A percentile compares a stretch with the other conserved stretches of the same genome.
These are phyloP conservation scores for Begonia loranthoides DNA, from an alignment of 306 rosid genomes.

Conservation along the genomic window DNA sequence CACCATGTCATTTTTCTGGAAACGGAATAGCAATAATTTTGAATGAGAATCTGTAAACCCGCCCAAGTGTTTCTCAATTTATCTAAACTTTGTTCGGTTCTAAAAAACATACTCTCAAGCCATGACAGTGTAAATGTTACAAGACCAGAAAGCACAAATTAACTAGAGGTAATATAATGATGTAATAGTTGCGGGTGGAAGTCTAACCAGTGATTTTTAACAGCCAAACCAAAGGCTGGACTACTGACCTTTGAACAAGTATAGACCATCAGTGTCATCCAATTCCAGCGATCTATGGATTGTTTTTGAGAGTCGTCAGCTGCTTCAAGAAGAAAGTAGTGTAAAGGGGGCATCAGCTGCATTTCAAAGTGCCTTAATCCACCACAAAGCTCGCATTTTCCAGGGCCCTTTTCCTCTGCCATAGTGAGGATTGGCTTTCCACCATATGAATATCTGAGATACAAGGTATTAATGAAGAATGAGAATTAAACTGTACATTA, in stretches of 20 bases:
- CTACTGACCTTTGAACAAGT: conserved; percentile 65
- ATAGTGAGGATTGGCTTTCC: conserved; percentile 63
- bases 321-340: conserved; percentile 65
- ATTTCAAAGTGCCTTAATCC: conserved; percentile 59
- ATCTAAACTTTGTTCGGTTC: background rate
- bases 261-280: conserved; percentile 67
- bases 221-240: conserved; percentile 8
- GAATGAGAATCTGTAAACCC: no score
- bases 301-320: conserved; percentile 34
- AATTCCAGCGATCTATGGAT: conserved; percentile 59
- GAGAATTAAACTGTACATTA: background rate
- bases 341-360: conserved; percentile 82
- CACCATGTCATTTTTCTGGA: no score
- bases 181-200: no score
- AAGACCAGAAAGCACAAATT: no score
- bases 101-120: background rate
- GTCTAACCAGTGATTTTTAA: background rate
- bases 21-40: no score
- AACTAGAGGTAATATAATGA: background rate
- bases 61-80: background rate
- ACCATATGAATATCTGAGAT: conserved; percentile 51
- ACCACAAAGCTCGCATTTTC: conserved; percentile 58
- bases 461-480: background rate
- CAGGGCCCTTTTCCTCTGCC: conserved; percentile 41
- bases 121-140: no score